Base-by-base conservation (phyloP, 2,329 filamentous ascomycete species). In the Fusarium illudens region DNA sequence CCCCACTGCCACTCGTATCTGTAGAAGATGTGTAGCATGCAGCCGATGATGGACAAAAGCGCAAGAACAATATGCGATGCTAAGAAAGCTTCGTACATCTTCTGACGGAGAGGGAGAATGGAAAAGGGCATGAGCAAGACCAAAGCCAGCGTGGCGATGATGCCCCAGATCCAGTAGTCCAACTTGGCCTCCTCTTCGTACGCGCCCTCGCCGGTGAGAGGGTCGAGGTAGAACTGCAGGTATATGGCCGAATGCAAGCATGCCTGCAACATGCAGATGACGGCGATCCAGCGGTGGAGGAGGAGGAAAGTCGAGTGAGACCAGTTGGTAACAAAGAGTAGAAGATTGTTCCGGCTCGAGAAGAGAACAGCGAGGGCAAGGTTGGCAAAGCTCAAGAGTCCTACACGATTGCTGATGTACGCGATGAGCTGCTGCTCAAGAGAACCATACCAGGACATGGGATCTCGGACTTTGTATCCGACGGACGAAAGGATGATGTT, bases 211-310 rank as follows among this genome's bases (percentile, higher is more conserved):
- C 29, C 30, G 1, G 29, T 51, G 6, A 46, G 22, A 12, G 42
- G 42, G 25, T 46, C 42, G 4, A 46, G 42, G 6, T 51, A 51
- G 30, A 33, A 51, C 13, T 33, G 29, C 2, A 51, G 13, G 17
- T 33, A 25, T 17, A 51, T 51, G 19, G 30, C 30, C 10, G 78
- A 80, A 73, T 87, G 84, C 0, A 86, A 30, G 15, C 80, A 70
- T 4, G 79, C 81, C 49, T 87, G 78, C 1, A 85, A 37, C 2
- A 79, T 78, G 42, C 76, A 79, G 11, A 86, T 73, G 33, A 77
- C 70, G 2, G 82, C 83, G 4, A 83, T 74, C 81, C 81, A 85
- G n/a, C 83, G 81, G 69, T 86, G 84, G 0, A 84, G 71, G 2
- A 84, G 69, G 7, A 85, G 57, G 64, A 77, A 84, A 1, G 84